Percentiles rank a stretch among this genome's conserved stretches.
Evolutionary conservation across 2,329 filamentous ascomycete genomes (phyloP).

Genomic region (Atkinsonella hypoxylon): DNA sequence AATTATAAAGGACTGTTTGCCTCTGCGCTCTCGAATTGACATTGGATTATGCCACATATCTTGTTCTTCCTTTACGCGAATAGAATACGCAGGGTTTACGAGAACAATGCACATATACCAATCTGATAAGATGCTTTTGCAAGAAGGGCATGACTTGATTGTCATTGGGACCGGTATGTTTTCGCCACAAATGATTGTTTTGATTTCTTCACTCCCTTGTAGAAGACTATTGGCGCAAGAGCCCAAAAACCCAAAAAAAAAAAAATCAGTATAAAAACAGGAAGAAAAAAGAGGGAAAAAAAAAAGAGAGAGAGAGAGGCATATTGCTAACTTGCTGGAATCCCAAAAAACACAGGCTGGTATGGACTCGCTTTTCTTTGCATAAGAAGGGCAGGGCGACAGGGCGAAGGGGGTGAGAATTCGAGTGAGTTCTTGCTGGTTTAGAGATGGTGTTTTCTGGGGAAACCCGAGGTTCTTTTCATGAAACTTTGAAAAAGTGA

Average conservation of each 20-base stretch:
- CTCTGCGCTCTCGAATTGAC: neutral
- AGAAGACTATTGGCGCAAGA: neutral
- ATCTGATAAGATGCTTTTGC: neutral
- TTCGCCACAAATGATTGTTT: neutral
- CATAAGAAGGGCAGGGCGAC: too few species aligned
- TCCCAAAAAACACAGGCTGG: conserved; percentile 26
- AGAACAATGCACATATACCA: neutral
- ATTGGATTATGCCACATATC: neutral
- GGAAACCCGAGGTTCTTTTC: too few species aligned
- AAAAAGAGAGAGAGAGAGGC: neutral
- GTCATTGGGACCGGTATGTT: neutral
- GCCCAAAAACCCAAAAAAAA: too few species aligned
- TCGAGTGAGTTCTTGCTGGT: too few species aligned
- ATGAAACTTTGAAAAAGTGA: too few species aligned
- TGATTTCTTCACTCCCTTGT: neutral
- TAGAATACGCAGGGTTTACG: neutral
- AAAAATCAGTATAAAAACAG: neutral
- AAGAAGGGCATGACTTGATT: neutral
- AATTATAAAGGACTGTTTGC: neutral
- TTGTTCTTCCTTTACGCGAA: neutral
- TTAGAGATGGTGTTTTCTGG: too few species aligned
- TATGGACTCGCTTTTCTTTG: conserved; percentile 41
- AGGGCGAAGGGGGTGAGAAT: too few species aligned
- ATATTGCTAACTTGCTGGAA: neutral
- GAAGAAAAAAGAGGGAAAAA: too few species aligned